Conservation (phyloP, 768 basidiomycete species). For the Trametes cubensis region DNA sequence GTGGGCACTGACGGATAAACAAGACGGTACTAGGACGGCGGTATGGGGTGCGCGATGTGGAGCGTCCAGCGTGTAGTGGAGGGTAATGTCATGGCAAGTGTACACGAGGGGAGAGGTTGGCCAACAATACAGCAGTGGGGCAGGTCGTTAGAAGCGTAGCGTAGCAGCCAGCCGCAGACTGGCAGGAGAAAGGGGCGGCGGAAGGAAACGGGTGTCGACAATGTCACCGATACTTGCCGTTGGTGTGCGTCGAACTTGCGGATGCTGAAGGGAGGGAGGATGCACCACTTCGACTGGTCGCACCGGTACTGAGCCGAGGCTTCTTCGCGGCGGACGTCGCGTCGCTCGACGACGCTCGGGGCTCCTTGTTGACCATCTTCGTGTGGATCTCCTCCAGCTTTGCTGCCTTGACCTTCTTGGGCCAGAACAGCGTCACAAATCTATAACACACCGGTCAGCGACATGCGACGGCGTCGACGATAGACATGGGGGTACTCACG, state of each 20-base stretch:
- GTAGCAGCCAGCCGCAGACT: background rate
- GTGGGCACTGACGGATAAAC: conserved; percentile 21
- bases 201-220: background rate
- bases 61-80: conserved; percentile 5
- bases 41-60: conserved; percentile 13
- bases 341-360: conserved; percentile 33
- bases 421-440: conserved; percentile 97
- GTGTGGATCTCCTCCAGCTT: conserved; percentile 95
- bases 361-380: conserved; percentile 91
- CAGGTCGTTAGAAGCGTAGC: background rate
- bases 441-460: conserved; percentile 41
- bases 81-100: conserved; percentile 3
- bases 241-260: conserved; percentile 29
- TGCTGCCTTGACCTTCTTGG: conserved; percentile 91
- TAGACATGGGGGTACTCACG: conserved; percentile 56
- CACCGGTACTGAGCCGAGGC: conserved; percentile 29
- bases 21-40: conserved; percentile 12
- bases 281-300: conserved; percentile 21
- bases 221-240: conserved; percentile 32
- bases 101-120: conserved; percentile 12
- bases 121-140: conserved; percentile 17
- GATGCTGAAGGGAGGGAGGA: conserved; percentile 26
- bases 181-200: background rate
- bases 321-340: conserved; percentile 32
- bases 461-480: conserved; percentile 2